Evolutionary conservation across 1,284 basidiomycete species (phyloP).

Genomic region (Malassezia restricta): DNA sequence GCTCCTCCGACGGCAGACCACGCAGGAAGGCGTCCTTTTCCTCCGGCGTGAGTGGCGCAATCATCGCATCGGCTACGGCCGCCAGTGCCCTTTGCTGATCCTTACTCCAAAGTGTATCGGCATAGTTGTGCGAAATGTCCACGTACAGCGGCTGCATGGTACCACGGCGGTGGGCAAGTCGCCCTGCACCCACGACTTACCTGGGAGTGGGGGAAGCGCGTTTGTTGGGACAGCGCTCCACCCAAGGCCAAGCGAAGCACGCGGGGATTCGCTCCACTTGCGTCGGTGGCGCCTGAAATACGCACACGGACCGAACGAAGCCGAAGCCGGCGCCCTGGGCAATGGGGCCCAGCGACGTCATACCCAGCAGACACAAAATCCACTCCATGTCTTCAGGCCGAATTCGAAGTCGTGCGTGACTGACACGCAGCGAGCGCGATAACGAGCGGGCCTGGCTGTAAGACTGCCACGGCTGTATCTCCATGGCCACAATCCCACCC

Average conservation of each 20-base stretch:
- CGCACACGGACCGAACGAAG: constrained; percentile 3
- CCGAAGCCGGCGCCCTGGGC: constrained; percentile 7
- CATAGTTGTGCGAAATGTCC: constrained; percentile 8
- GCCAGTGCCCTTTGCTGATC: constrained; percentile 25
- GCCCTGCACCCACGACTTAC: too few relatives aligned
- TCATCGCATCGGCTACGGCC: constrained; percentile 37
- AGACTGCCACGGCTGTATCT: constrained; percentile 18
- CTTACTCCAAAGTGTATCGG: constrained; percentile 21
- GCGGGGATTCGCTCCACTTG: background rate
- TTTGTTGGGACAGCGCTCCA: background rate
- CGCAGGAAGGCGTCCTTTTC: constrained; percentile 30
- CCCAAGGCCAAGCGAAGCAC: constrained; percentile 11
- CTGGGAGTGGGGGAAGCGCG: background rate
- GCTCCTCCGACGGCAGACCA: constrained; percentile 29
- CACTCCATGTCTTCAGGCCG: constrained; percentile 9
- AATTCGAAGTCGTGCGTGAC: constrained; percentile 6
- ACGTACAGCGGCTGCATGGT: background rate
- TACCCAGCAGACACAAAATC: background rate
- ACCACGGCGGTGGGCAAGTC: background rate
- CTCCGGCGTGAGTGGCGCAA: constrained; percentile 27
- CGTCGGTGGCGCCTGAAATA: background rate
- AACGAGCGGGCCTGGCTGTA: constrained; percentile 17
- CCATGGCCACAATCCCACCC: constrained; percentile 14
- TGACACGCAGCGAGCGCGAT: constrained; percentile 5
- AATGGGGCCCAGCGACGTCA: background rate